Percentiles rank a stretch among this genome's conserved stretches.
Evolutionary conservation across 2,329 filamentous ascomycete genomes (phyloP).

Genomic region (Cephalotrichum gorgonifer): DNA sequence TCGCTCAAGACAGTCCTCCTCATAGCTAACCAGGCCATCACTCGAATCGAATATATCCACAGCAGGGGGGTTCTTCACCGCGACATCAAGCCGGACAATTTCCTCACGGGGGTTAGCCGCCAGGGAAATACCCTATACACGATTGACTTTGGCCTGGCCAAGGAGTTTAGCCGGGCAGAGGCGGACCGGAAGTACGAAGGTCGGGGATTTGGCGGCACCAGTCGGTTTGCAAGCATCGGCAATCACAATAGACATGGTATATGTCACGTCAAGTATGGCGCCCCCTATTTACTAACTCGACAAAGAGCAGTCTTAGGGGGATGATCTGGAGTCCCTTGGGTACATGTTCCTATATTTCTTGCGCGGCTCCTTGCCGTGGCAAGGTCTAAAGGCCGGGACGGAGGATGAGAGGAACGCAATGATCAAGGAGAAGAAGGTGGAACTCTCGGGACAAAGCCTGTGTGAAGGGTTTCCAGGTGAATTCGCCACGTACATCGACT

Average conservation of each 20-base stretch:
- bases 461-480: constrained; percentile 67
- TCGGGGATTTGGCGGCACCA: constrained; percentile 8
- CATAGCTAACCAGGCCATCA: constrained; percentile 8
- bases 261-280: constrained; percentile 5
- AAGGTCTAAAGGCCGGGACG: constrained; percentile 60
- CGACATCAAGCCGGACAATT: constrained; percentile 14
- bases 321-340: constrained; percentile 9
- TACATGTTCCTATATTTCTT: constrained; percentile 9
- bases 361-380: constrained; percentile 16
- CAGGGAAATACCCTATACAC: constrained; percentile 2
- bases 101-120: constrained; percentile 12
- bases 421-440: constrained; percentile 12
- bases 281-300: not conserved
- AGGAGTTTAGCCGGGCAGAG: not conserved
- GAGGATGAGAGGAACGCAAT: constrained; percentile 54
- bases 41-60: constrained; percentile 11
- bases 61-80: constrained; percentile 9
- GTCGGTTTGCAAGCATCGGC: constrained; percentile 11
- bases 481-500: constrained; percentile 67
- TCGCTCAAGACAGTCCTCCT: constrained; percentile 13
- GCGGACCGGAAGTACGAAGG: not conserved
- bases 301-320: constrained; percentile 7
- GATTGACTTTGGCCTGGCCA: constrained; percentile 1
- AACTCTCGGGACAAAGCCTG: constrained; percentile 59
- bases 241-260: constrained; percentile 11